phyloP scores from a whole-genome alignment of 345 rosid genomes.

The Alliaria petiolata region DNA sequence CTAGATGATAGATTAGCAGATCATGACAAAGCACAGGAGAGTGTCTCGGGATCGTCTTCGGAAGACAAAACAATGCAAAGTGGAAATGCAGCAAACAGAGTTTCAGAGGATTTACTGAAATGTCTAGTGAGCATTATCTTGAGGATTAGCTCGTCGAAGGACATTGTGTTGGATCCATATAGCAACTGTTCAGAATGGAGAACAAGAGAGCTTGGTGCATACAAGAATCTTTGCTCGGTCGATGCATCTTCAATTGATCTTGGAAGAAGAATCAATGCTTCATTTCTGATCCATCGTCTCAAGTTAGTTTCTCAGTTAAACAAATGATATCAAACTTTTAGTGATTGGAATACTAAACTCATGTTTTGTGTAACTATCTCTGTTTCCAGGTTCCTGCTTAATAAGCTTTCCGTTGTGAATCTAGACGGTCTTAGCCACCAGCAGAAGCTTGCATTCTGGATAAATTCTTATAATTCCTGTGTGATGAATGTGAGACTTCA shows the following conservation, averaged over 20 bases:
- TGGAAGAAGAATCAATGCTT: slow-evolving; percentile 46
- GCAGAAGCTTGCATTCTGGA: slow-evolving; percentile 97
- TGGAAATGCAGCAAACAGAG: slow-evolving; percentile 53
- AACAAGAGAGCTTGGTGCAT: slow-evolving; percentile 58
- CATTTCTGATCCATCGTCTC: slow-evolving; percentile 65
- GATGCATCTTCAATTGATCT: slow-evolving; percentile 61
- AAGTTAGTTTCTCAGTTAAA: slow-evolving; percentile 44
- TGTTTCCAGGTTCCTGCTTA: slow-evolving; percentile 54
- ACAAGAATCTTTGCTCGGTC: slow-evolving; percentile 49
- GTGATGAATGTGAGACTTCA: slow-evolving; percentile 66
- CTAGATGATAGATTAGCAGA: slow-evolving; percentile 59
- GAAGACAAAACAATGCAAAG: slow-evolving; percentile 40
- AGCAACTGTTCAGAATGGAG: slow-evolving; percentile 37
- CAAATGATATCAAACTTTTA: background rate
- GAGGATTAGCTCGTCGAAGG: slow-evolving; percentile 64
- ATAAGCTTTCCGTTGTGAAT: slow-evolving; percentile 65
- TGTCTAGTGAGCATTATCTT: slow-evolving; percentile 58
- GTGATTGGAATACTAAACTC: background rate
- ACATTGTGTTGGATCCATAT: slow-evolving; percentile 58
- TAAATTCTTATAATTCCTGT: slow-evolving; percentile 82
- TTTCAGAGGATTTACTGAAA: slow-evolving; percentile 69
- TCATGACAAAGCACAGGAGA: slow-evolving; percentile 55
- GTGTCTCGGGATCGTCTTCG: slow-evolving; percentile 39
- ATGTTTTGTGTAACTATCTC: slow-evolving; percentile 16
- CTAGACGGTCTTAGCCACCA: slow-evolving; percentile 78